Percentiles rank a stretch among this genome's conserved stretches.
phyloP scores from a whole-genome alignment of 73 alveolate genomes.

The Tetrahymena thermophila region DNA sequence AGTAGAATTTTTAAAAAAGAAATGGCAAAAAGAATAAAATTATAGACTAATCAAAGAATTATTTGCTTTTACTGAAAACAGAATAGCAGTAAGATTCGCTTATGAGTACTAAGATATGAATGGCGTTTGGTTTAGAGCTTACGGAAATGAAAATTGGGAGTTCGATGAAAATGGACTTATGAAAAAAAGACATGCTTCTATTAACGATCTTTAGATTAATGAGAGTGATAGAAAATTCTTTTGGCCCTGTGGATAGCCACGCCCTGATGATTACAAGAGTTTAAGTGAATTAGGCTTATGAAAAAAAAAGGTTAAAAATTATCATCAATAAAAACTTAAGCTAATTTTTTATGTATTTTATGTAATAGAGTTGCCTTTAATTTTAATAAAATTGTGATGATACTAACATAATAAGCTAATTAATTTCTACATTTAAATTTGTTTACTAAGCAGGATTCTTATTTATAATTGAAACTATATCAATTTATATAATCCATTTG shows the following conservation, averaged over 20 bases:
- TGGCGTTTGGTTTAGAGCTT: constrained; percentile 45
- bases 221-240: neutral
- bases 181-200: constrained; percentile 32
- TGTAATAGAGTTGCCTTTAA: no score
- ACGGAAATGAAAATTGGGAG: constrained; percentile 49
- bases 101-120: constrained; percentile 28
- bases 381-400: no score
- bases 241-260: neutral
- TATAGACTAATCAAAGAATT: constrained; percentile 38
- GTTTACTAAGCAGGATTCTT: no score
- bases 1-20: constrained; percentile 6
- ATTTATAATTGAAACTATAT: no score
- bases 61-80: constrained; percentile 27
- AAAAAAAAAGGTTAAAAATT: neutral
- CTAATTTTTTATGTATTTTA: no score
- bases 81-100: constrained; percentile 40
- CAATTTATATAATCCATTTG: no score
- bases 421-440: no score
- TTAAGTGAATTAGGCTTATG: neutral
- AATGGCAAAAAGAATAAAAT: constrained; percentile 49
- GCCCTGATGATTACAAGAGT: neutral
- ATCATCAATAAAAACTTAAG: no score
- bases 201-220: neutral
- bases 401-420: no score
- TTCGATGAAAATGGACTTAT: constrained; percentile 38